Evolutionary conservation across 164 flowering plant species (phyloP).

Genomic region (Kingdonia uniflora): DNA sequence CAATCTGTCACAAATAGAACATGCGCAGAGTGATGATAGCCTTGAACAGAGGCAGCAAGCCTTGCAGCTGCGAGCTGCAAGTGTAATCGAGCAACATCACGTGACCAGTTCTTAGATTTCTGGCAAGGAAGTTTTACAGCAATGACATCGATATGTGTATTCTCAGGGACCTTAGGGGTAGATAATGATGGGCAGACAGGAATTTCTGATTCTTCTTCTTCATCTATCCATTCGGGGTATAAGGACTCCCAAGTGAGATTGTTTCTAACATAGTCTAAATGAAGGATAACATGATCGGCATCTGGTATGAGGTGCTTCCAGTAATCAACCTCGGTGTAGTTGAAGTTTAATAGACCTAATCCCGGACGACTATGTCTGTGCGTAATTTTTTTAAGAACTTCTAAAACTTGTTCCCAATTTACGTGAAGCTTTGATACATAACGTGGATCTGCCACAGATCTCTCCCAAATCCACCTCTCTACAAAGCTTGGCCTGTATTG

Average conservation of each 20-base stretch:
- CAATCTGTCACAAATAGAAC: slow-evolving; percentile 43
- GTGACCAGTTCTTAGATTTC: slow-evolving; percentile 32
- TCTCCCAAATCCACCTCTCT: slow-evolving; percentile 40
- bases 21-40: slow-evolving; percentile 24
- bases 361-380: slow-evolving; percentile 15
- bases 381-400: slow-evolving; percentile 14
- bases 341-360: slow-evolving; percentile 47
- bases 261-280: slow-evolving; percentile 25
- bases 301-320: slow-evolving; percentile 26
- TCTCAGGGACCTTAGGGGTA: slow-evolving; percentile 16
- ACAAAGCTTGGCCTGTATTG: slow-evolving; percentile 30
- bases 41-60: slow-evolving; percentile 33
- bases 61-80: slow-evolving; percentile 54
- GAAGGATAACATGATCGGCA: slow-evolving; percentile 22
- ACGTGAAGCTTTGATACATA: slow-evolving; percentile 29
- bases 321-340: slow-evolving; percentile 24
- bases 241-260: slow-evolving; percentile 48
- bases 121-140: slow-evolving; percentile 55
- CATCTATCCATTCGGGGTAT: slow-evolving; percentile 64
- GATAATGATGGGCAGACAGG: slow-evolving; percentile 40
- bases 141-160: slow-evolving; percentile 29
- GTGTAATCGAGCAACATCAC: slow-evolving; percentile 56
- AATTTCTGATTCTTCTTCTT: slow-evolving; percentile 50
- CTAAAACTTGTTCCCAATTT: slow-evolving; percentile 32
- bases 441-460: slow-evolving; percentile 22